Percentiles rank a stretch among this genome's conserved stretches.
Evolutionary conservation across 495 filamentous ascomycete genomes (phyloP).

Genomic region (Neurospora hispaniola): DNA sequence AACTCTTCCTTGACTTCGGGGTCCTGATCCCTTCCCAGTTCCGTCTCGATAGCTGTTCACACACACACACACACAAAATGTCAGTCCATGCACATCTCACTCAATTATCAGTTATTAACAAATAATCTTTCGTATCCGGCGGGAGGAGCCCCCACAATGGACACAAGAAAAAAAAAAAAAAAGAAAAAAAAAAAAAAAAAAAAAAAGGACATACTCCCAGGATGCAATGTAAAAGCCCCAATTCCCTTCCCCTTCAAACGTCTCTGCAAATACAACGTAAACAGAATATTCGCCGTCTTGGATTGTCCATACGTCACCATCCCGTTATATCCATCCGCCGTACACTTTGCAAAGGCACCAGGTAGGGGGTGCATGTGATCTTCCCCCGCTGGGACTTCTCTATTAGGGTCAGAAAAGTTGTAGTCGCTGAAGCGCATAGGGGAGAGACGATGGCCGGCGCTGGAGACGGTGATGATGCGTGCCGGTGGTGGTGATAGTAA

Average conservation of each 20-base stretch:
- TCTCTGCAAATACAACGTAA: constrained; percentile 38
- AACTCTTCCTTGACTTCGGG: constrained; percentile 27
- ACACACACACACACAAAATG: too few relatives aligned
- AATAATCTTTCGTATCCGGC: too few relatives aligned
- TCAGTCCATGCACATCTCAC: too few relatives aligned
- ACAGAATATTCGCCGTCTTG: constrained; percentile 53
- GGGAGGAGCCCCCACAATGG: too few relatives aligned
- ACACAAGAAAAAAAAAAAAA: too few relatives aligned
- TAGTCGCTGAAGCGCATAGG: constrained; percentile 47
- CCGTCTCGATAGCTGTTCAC: constrained; percentile 21
- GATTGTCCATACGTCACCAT: constrained; percentile 45
- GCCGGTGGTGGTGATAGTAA: too few relatives aligned
- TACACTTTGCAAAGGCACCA: constrained; percentile 21
- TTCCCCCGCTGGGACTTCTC: constrained; percentile 28
- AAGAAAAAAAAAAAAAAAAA: too few relatives aligned
- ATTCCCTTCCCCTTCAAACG: constrained; percentile 25
- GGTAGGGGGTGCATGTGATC: constrained; percentile 21
- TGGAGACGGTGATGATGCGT: constrained; percentile 33
- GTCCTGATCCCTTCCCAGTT: constrained; percentile 33
- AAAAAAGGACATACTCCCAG: constrained; percentile 28
- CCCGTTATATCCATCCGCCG: constrained; percentile 42
- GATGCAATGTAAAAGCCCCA: constrained; percentile 35
- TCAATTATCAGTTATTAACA: too few relatives aligned
- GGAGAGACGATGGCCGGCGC: constrained; percentile 40
- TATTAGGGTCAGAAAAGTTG: constrained; percentile 34